Evolutionary conservation across 192 early-diverging fungal genomes (phyloP), one percentile per base, ranked within the genome.

Genomic region (Fimicolochytrium jonesii): DNA sequence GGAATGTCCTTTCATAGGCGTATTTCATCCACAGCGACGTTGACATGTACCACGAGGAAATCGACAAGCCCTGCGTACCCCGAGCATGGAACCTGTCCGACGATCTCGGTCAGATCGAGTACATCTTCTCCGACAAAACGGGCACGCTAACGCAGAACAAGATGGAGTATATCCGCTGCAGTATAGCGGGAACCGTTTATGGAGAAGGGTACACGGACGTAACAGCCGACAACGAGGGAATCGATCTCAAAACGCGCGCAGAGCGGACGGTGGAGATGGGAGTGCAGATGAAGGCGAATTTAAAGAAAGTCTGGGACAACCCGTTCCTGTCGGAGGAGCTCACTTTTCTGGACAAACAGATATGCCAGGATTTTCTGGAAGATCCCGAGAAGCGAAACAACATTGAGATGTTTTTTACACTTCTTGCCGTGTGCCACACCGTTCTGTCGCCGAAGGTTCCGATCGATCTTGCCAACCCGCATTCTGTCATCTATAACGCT

Each of bases 101-200:
- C 61, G 93, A 97, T 65, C 73, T 97, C 7, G 93, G 93, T 9
- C 92, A 95, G 67, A 89, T 98, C 29, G 90, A 94, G 71, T 98
- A 95, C 77, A 82, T 96, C 9, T 96, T 98, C 61, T 89, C 88
- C 25, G 95, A 98, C 76, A 98, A 98, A 54, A 97, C 94, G 0
- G 95, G 95, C 9, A 98, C 95, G 2, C 72, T 98, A 30, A 98
- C 95, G 0, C 89, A 93, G 71, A 98, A 98, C 66, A 83, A 92
- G 13, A 98, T 98, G 95, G 90, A 90, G 60, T 93, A 93, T 55
- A 80, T 87, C 26, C 86, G 89, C 61, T 95, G 93, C 73, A 86
- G 88, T 88, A 92, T 91, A 56, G 77, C 73, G 45, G 95, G 93
- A 13, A 76, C 75, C 20, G 73, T 84, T 9, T 96, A 94, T 65